A percentile compares a stretch with the other conserved stretches of the same genome.
These are phyloP conservation scores for Rhodomyrtus psidioides DNA, from an alignment of 441 rosid genomes.

Conservation along the genomic window DNA sequence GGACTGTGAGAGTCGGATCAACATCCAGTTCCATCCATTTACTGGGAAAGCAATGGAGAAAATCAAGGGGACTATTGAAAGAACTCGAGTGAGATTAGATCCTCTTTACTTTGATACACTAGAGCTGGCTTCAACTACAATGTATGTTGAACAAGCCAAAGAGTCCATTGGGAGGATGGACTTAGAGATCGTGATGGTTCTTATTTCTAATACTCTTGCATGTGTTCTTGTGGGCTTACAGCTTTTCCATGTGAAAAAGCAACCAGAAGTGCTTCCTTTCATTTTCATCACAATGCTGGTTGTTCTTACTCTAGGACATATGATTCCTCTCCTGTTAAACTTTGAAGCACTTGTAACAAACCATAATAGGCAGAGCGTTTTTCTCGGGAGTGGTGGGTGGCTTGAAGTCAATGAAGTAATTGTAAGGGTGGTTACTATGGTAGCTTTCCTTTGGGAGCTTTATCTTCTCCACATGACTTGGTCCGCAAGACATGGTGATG, in stretches of 20 bases:
- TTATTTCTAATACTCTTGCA: conserved; percentile 63
- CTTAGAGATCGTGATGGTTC: conserved; percentile 71
- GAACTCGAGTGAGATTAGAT: conserved; percentile 49
- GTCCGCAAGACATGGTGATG: conserved; percentile 45
- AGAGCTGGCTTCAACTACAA: conserved; percentile 50
- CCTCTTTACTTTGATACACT: conserved; percentile 54
- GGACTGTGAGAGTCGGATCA: conserved; percentile 60
- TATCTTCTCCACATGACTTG: conserved; percentile 74
- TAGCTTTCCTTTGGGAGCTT: conserved; percentile 78
- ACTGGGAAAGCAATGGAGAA: conserved; percentile 36
- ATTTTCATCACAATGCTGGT: conserved; percentile 59
- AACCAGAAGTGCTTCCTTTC: conserved; percentile 61
- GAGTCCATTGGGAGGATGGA: conserved; percentile 92
- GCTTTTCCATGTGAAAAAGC: conserved; percentile 63
- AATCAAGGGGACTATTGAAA: conserved; percentile 61
- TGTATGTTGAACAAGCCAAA: conserved; percentile 48
- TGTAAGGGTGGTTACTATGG: conserved; percentile 72
- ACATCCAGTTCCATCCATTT: conserved; percentile 48
- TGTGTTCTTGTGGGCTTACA: conserved; percentile 72
- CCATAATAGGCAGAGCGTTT: conserved; percentile 35
- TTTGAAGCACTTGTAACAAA: conserved; percentile 61
- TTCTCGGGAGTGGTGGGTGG: conserved; percentile 76
- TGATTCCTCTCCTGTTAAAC: conserved; percentile 73
- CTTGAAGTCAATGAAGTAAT: conserved; percentile 77
- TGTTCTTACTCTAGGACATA: conserved; percentile 64